A percentile compares a stretch with the other conserved stretches of the same genome.
Evolutionary conservation across 805 yeast genomes (phyloP).

Genomic region (Starmerella vitae): DNA sequence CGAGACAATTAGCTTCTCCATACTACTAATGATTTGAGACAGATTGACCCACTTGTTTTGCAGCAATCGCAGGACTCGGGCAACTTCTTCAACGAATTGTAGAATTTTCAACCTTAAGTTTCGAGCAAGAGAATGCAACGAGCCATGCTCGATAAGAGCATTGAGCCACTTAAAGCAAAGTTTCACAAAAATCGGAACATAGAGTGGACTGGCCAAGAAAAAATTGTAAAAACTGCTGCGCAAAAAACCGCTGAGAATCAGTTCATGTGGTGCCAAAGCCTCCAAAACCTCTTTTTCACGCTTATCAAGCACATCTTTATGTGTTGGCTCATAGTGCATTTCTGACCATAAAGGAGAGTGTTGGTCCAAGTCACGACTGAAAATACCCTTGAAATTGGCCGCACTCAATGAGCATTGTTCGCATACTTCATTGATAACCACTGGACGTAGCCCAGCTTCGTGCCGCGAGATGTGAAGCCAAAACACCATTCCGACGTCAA

Average conservation of each 20-base stretch:
- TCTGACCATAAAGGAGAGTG: constrained; percentile 45
- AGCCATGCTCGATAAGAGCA: constrained; percentile 46
- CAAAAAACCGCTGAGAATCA: constrained; percentile 50
- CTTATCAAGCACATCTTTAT: constrained; percentile 43
- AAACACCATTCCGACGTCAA: constrained; percentile 53
- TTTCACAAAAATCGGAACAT: constrained; percentile 54
- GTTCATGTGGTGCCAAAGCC: constrained; percentile 51
- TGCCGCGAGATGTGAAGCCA: constrained; percentile 74
- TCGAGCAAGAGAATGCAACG: constrained; percentile 74
- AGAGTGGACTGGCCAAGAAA: constrained; percentile 23
- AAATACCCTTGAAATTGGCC: constrained; percentile 48
- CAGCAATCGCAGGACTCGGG: constrained; percentile 38
- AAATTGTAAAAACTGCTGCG: constrained; percentile 50
- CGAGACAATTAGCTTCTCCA: constrained; percentile 43
- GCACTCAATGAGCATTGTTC: constrained; percentile 57
- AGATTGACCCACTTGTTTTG: constrained; percentile 26
- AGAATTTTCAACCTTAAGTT: constrained; percentile 60
- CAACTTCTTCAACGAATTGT: constrained; percentile 50
- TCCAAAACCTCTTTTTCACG: constrained; percentile 38
- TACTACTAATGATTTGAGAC: constrained; percentile 28
- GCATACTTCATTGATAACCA: constrained; percentile 57
- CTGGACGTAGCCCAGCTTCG: constrained; percentile 41
- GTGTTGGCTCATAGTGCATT: constrained; percentile 87
- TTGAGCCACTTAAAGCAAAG: constrained; percentile 32
- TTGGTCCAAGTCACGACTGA: constrained; percentile 42